Evolutionary conservation across 1,284 basidiomycete genomes (phyloP), one percentile per base, ranked within the genome.

Genomic region (Cerioporus squamosus): DNA sequence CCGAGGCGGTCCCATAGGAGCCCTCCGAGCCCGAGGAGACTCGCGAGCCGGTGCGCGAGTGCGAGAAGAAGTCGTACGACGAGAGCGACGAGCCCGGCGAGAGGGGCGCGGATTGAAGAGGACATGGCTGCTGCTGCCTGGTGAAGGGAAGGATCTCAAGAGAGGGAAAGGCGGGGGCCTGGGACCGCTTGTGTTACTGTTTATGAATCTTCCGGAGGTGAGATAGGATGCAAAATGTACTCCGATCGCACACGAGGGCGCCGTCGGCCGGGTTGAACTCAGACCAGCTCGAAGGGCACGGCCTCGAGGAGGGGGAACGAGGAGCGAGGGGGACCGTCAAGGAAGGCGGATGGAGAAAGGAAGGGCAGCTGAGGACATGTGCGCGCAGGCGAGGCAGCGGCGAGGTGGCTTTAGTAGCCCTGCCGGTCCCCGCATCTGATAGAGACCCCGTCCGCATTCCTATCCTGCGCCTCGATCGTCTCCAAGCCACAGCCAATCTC

Each of bases 51-150:
- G 55, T 51, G 18, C 44, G 52, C 4, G 57, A 39, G 53, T 51
- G 57, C 18, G 73, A 73, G 57, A 74, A 72, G 54, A 70, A 71
- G 47, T 70, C 68, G 59, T 67, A 70, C 14, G 68, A 71, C 14
- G 68, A 69, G 10, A 68, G 63, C 17, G 65, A 68, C 24, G 69
- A 67, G 59, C 57, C 52, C 38, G 69, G 67, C 18, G 70, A 68
- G 59, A 67, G 63, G n/a, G 45, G 65, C 63, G 29, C 63, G 52
- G 56, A 56, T 55, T 36, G 63, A 45, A 42, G 66, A 55, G 31
- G 61, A 48, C 60, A 57, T 68, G 59, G 47, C 49, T 47, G 42
- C 49, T 47, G 55, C 50, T 59, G 49, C 31, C 49, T 50, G 38
- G 51, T 51, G 33, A 57, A 55, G 42, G 53, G 29, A 44, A 23